These are phyloP conservation scores for Eucalyptus polybractea DNA, from an alignment of 345 rosid genomes.

Conservation along the genomic window DNA sequence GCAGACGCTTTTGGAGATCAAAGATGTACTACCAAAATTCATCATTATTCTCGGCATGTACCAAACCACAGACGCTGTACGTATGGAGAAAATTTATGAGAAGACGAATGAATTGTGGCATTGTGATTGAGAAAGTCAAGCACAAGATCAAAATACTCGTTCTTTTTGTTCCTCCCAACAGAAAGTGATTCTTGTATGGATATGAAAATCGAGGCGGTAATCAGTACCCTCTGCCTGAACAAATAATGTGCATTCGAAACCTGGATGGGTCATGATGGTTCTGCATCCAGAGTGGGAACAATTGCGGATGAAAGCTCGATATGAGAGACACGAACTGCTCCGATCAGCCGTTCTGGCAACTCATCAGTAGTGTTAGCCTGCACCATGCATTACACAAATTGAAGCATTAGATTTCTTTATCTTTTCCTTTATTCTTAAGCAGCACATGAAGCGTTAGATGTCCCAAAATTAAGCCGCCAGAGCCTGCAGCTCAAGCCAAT, in stretches of 20 bases:
- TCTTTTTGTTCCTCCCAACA: not conserved
- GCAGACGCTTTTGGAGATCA: not conserved
- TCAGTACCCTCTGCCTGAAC: not conserved
- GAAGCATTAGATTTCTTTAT: not conserved
- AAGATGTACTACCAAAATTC: not conserved
- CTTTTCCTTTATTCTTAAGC: not conserved
- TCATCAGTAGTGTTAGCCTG: constrained; percentile 83
- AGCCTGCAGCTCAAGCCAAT: not conserved
- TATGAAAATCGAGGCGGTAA: not conserved
- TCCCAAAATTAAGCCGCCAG: not conserved
- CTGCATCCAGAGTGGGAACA: constrained; percentile 55
- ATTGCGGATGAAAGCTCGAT: constrained; percentile 74
- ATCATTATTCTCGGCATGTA: not conserved
- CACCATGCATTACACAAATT: not conserved
- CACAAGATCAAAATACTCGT: not conserved
- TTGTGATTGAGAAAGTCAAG: not conserved
- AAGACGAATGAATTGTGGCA: not conserved
- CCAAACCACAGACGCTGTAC: not conserved
- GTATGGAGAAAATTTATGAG: not conserved
- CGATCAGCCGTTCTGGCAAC: constrained; percentile 79
- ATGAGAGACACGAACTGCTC: constrained; percentile 91
- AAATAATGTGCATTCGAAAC: not conserved
- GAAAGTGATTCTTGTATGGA: not conserved
- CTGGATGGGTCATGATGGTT: not conserved
- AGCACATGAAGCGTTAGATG: not conserved